Evolutionary conservation across 129 eudicot genomes (phyloP), one percentile per base, ranked within the genome.

Genomic region (Scalesia atractyloides): DNA sequence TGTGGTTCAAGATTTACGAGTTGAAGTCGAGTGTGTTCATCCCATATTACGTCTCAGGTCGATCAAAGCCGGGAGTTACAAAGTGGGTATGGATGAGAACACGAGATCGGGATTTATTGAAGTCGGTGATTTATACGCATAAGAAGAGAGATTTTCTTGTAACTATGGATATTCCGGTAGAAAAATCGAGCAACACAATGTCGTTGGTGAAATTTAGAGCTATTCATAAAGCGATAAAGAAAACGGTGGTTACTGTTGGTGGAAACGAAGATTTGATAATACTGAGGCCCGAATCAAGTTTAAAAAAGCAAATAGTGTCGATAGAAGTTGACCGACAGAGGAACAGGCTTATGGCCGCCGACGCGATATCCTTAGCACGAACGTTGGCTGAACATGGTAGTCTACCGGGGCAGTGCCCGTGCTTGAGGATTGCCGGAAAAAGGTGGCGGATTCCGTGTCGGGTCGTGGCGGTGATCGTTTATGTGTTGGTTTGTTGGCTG

Each of bases 71-170:
- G 96, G 98, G 12, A 89, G 91, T 64, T 89, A 89, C 76, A 83
- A 68, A 57, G 66, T 66, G 41, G 59, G 70, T 36, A 14, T 84
- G 69, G 69, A 62, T 7, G 12, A 58, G 6, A 75, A 79, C 76
- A 64, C 47, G n/a, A 82, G 82, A 74, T 72, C 69, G 0, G 92
- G 88, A 19, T 69, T 33, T 24, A 81, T 93, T 46, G 86, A 84
- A 33, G 90, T 93, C 0, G 97, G 97, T 43, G 98, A 93, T 68
- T 65, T 93, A 12, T 93, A 93, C 54, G 98, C 98, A 16, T 97
- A 93, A 68, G 98, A 93, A 79, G 98, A 87, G 92, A 57, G 87
- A 93, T 58, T 93, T 93, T 77, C 81, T 89, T 7, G 86, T 87
- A 0, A 50, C 76, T 3, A 39, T 84, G 52, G 77, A 86, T 49